Evolutionary conservation across 805 yeast genomes (phyloP), one percentile per base, ranked within the genome.

Genomic region (Spathaspora gorwiae): DNA sequence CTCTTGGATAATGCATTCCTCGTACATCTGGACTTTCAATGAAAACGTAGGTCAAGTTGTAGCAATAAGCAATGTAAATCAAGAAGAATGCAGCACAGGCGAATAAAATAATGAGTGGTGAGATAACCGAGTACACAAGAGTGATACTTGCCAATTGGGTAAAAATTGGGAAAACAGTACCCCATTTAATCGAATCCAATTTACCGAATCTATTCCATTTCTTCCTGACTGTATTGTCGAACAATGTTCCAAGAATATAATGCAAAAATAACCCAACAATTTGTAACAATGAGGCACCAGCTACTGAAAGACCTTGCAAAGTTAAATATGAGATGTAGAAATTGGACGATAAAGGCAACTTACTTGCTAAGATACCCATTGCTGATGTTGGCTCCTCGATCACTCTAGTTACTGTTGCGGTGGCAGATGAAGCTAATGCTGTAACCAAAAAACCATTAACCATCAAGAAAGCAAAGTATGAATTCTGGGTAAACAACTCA

Each of bases 1-100:
- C 97, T 50, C 88, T 79, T 49, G 96, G 94, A 61, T 90, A 94
- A 68, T 84, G 83, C 41, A 75, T 68, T 43, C 99, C 99, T 58
- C 92, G 76, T 14, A 81, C 70, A 57, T 90, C 95, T 14, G 87
- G 72, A 14, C 82, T 71, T 54, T 84, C 89, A 38, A 75, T 72
- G 51, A 70, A 76, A 26, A 86, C 83, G 65, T 87, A 92, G 26
- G 83, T 75, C 54, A 87, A 70, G 64, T 84, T 90, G 75, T 92
- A 84, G 56, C 84, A 63, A 68, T 79, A 88, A 1, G 95, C 89
- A 52, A 90, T 62, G 72, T 84, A 92, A 26, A 89, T 62, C 48
- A 90, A 65, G 41, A 74, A 67, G 65, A 89, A 90, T 1, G 90
- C 86, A 40, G 75, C 76, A 27, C 81, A 71, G 3, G 90, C 80